Conservation (phyloP, 202 grass and related monocot species). For the Alloteropsis angusta region DNA sequence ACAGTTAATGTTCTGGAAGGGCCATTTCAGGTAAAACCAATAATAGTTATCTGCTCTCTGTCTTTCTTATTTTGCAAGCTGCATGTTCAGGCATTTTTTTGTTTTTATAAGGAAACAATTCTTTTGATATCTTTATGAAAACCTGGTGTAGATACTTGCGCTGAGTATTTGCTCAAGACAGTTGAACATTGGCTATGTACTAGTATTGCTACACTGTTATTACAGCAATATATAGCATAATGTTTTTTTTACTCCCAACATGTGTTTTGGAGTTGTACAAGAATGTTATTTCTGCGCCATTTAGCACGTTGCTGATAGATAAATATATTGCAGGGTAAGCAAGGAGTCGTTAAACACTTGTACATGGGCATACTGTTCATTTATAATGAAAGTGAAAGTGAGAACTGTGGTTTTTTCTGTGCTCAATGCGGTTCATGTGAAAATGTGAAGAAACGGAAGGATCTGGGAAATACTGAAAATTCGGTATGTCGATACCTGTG, state of each 20-base stretch:
- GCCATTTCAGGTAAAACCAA: slow-evolving; percentile 50
- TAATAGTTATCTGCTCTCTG: background rate
- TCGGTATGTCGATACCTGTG: slow-evolving; percentile 20
- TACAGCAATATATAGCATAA: slow-evolving; percentile 18
- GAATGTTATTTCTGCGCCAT: background rate
- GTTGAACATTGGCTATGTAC: background rate
- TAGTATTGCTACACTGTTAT: background rate
- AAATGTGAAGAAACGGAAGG: slow-evolving; percentile 61
- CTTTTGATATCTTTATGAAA: background rate
- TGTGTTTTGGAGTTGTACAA: background rate
- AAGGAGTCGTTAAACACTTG: slow-evolving; percentile 91
- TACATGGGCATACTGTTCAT: slow-evolving; percentile 84
- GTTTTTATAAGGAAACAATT: slow-evolving; percentile 8
- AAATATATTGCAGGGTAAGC: slow-evolving; percentile 58
- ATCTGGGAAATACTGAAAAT: slow-evolving; percentile 30
- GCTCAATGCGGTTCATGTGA: slow-evolving; percentile 63
- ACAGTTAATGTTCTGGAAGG: slow-evolving; percentile 67
- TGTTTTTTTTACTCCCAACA: slow-evolving; percentile 14
- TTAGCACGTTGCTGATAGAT: slow-evolving; percentile 19
- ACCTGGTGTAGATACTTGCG: background rate
- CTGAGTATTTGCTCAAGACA: background rate
- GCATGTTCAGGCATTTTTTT: background rate
- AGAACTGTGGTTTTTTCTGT: slow-evolving; percentile 79
- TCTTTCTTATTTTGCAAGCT: slow-evolving; percentile 14
- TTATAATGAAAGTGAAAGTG: slow-evolving; percentile 62